These are phyloP conservation scores for Cercospora sp. DNA, from an alignment of 2,329 filamentous ascomycete genomes.

Conservation along the genomic window DNA sequence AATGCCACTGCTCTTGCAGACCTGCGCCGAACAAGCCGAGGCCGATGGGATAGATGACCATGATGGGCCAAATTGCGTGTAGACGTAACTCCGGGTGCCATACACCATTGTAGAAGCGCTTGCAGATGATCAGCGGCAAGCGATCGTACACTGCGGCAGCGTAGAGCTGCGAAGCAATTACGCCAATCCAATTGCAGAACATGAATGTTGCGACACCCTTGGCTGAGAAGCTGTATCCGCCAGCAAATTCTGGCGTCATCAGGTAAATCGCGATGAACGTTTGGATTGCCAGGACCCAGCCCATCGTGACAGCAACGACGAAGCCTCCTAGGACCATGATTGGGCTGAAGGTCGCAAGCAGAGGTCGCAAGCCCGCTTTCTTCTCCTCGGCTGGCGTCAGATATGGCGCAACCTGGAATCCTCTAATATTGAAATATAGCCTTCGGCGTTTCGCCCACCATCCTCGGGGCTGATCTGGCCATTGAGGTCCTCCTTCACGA, in stretches of 20 bases:
- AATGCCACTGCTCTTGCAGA: not conserved
- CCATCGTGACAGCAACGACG: not conserved
- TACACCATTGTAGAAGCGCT: not conserved
- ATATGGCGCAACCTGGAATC: not conserved
- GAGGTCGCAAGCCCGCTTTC: not conserved
- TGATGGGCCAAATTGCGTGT: not conserved
- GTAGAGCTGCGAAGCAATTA: not conserved
- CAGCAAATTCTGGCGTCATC: not conserved
- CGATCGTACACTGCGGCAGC: not conserved
- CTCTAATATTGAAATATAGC: not conserved
- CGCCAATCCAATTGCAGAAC: not conserved
- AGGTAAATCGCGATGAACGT: not conserved
- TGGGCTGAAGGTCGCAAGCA: not conserved
- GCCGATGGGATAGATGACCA: not conserved
- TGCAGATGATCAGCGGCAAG: not conserved
- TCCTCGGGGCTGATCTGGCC: not conserved
- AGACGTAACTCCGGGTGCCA: not conserved
- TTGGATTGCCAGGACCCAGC: not conserved
- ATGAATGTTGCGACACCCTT: not conserved
- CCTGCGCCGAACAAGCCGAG: not conserved
- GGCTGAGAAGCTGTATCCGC: not conserved
- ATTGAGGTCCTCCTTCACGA: not conserved
- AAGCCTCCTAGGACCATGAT: not conserved
- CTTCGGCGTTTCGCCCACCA: not conserved
- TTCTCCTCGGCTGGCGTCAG: not conserved